Conservation (phyloP, 1,284 basidiomycete species). For the Baeospora myosura region DNA sequence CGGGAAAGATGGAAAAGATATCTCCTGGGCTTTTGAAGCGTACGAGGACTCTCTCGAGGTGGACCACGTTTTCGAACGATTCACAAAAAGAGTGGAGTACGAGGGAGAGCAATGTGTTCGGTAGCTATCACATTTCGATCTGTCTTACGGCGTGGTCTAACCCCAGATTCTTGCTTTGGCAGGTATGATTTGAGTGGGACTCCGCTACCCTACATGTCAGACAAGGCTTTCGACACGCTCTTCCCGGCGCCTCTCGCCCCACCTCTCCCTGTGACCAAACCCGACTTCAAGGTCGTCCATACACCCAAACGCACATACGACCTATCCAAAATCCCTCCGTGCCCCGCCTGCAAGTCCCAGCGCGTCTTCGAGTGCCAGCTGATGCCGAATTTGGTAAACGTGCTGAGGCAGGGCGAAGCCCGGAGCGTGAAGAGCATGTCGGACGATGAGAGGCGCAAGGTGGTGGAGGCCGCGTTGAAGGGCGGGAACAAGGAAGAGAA, state of each 20-base stretch:
- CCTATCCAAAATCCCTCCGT: conserved; percentile 41
- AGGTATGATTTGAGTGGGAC: conserved; percentile 74
- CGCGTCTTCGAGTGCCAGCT: conserved; percentile 80
- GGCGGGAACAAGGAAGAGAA: conserved; percentile 28
- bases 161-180: conserved; percentile 1
- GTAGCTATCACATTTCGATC: conserved; percentile 30
- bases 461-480: conserved; percentile 45
- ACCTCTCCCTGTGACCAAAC: conserved; percentile 45
- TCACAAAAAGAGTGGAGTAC: conserved; percentile 57
- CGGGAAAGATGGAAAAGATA: conserved; percentile 35
- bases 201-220: conserved; percentile 70
- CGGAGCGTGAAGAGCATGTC: conserved; percentile 29
- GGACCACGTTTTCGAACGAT: conserved; percentile 75
- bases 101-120: conserved; percentile 74
- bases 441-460: conserved; percentile 53
- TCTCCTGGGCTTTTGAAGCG: conserved; percentile 56
- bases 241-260: conserved; percentile 50
- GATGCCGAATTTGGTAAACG: conserved; percentile 81
- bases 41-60: conserved; percentile 74
- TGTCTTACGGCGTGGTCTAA: neutral
- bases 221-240: conserved; percentile 58
- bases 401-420: conserved; percentile 35
- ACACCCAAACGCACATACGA: conserved; percentile 43
- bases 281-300: conserved; percentile 47
- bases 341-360: conserved; percentile 49